phyloP scores from a whole-genome alignment of 345 rosid genomes.

The Eutrema heterophyllum region DNA sequence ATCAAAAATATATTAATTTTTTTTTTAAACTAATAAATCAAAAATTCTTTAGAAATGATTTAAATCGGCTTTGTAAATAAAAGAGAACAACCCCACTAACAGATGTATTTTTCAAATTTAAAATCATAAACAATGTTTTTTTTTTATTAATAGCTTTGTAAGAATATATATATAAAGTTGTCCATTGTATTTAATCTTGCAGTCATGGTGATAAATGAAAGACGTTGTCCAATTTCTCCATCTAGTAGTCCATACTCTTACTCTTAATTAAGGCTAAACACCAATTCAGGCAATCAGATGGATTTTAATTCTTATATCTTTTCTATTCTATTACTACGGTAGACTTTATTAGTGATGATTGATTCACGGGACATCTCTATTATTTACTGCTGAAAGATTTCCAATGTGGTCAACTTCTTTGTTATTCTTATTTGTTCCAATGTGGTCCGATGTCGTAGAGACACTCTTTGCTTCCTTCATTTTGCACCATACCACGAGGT shows the following conservation, averaged over 20 bases:
- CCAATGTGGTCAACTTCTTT: slow-evolving; percentile 13
- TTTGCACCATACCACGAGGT: slow-evolving; percentile 58
- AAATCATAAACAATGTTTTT: too few species aligned
- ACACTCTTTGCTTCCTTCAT: slow-evolving; percentile 34
- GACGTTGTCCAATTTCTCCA: background rate
- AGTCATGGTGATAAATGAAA: too few species aligned
- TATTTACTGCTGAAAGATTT: slow-evolving; percentile 1
- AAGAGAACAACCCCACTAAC: too few species aligned
- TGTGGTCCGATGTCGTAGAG: background rate
- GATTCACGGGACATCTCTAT: slow-evolving; percentile 20
- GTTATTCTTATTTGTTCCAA: background rate
- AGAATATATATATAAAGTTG: too few species aligned
- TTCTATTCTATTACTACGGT: background rate
- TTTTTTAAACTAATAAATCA: too few species aligned
- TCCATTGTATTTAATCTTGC: too few species aligned
- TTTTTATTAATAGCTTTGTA: too few species aligned
- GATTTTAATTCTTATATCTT: background rate
- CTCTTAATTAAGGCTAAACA: background rate
- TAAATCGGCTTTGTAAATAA: too few species aligned
- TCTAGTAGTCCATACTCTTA: background rate
- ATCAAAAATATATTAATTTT: too few species aligned
- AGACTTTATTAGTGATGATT: background rate
- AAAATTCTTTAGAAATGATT: too few species aligned
- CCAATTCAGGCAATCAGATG: background rate
- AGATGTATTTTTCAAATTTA: too few species aligned